Conservation (phyloP, 768 basidiomycete genomes). For the Serendipita indica region DNA sequence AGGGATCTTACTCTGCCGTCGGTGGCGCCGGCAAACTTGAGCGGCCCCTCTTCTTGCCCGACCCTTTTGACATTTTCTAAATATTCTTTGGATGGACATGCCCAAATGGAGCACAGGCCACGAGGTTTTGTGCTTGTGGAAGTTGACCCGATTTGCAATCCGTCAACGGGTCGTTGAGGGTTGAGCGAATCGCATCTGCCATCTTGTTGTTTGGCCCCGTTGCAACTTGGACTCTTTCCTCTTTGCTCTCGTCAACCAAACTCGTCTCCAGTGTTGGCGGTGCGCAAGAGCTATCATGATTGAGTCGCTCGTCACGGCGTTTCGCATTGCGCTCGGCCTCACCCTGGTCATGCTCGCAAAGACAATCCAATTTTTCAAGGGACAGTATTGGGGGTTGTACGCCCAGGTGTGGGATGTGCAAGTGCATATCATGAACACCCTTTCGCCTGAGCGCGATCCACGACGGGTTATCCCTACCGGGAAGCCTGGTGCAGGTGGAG, state of each 20-base stretch:
- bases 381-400: not conserved
- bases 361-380: not conserved
- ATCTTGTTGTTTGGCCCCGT: not conserved
- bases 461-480: not conserved
- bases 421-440: not conserved
- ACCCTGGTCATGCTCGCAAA: not conserved
- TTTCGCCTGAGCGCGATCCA: not conserved
- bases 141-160: no score
- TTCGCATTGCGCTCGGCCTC: not conserved
- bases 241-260: not conserved
- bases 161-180: no score
- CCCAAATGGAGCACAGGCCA: no score
- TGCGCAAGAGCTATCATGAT: not conserved
- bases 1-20: no score
- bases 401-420: not conserved
- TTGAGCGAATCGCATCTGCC: no score
- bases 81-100: no score
- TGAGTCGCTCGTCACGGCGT: not conserved
- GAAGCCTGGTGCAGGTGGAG: not conserved
- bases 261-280: not conserved
- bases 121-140: no score
- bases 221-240: slow-evolving; percentile 1
- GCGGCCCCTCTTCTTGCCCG: no score
- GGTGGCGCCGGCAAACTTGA: no score
- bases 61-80: no score